A percentile compares a stretch with the other conserved stretches of the same genome.
These are phyloP conservation scores for Zymoseptoria brevis DNA, from an alignment of 2,329 filamentous ascomycete genomes.

Conservation along the genomic window DNA sequence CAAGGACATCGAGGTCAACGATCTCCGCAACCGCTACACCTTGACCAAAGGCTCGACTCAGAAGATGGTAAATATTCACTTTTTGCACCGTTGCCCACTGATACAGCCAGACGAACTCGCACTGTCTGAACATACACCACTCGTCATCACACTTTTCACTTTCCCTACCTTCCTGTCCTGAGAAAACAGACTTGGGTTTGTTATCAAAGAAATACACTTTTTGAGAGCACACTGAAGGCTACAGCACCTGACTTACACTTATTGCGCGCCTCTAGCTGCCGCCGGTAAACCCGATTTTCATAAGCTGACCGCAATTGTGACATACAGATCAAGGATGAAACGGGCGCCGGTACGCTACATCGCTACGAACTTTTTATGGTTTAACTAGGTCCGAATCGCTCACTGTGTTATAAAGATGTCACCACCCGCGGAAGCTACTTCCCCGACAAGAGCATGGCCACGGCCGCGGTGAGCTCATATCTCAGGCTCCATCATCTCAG, in stretches of 20 bases:
- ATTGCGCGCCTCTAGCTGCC: constrained; percentile 29
- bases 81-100: constrained; percentile 48
- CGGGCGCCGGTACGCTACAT: constrained; percentile 89
- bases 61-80: constrained; percentile 93
- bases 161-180: constrained; percentile 3
- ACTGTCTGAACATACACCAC: background rate
- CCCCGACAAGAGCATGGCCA: constrained; percentile 96
- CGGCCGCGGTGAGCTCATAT: constrained; percentile 56
- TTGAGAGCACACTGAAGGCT: constrained; percentile 13
- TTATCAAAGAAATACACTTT: constrained; percentile 10
- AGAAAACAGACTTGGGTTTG: constrained; percentile 24
- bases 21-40: constrained; percentile 90
- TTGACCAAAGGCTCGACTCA: constrained; percentile 95
- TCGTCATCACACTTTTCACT: background rate
- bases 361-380: constrained; percentile 40
- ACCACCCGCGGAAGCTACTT: constrained; percentile 95
- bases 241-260: constrained; percentile 41
- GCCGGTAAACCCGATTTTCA: constrained; percentile 60
- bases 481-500: background rate
- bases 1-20: constrained; percentile 98
- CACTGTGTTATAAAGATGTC: constrained; percentile 76
- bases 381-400: constrained; percentile 39
- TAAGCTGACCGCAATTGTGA: constrained; percentile 82
- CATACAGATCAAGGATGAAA: constrained; percentile 98
- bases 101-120: constrained; percentile 44